Percentiles rank a stretch among this genome's conserved stretches.
These are phyloP conservation scores for Heterotrichella gracilis DNA, from an alignment of 352 stramenopile genomes.

Conservation along the genomic window DNA sequence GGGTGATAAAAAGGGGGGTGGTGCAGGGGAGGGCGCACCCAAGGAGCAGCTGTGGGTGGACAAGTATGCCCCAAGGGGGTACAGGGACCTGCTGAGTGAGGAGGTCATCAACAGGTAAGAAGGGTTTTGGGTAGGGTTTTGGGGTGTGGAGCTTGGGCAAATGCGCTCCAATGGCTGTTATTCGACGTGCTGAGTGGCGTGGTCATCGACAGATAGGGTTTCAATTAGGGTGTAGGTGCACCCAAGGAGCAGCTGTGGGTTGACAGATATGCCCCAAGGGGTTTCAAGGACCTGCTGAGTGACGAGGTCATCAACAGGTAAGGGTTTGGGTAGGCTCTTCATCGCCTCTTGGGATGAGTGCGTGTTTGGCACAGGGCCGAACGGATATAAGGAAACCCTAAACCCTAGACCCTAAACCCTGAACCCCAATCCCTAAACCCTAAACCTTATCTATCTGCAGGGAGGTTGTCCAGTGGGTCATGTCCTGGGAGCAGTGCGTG, in stretches of 20 bases:
- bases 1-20: neutral
- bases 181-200: neutral
- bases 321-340: too few species aligned
- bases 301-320: conserved; percentile 78
- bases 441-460: neutral
- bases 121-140: neutral
- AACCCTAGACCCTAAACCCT: too few species aligned
- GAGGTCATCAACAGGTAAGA: neutral
- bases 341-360: conserved; percentile 58
- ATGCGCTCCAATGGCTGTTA: too few species aligned
- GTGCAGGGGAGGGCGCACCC: neutral
- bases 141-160: neutral
- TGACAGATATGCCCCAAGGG: conserved; percentile 68
- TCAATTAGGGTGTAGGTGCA: neutral
- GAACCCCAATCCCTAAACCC: too few species aligned
- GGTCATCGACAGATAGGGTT: neutral
- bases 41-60: conserved; percentile 53
- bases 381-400: conserved; percentile 26
- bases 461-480: neutral
- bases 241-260: conserved; percentile 42
- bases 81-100: neutral
- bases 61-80: conserved; percentile 45
- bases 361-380: conserved; percentile 74
- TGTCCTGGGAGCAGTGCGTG: neutral
- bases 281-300: conserved; percentile 64